Base-by-base conservation (phyloP, 192 early-diverging fungal species). In the Dimargaris xerosporica region DNA sequence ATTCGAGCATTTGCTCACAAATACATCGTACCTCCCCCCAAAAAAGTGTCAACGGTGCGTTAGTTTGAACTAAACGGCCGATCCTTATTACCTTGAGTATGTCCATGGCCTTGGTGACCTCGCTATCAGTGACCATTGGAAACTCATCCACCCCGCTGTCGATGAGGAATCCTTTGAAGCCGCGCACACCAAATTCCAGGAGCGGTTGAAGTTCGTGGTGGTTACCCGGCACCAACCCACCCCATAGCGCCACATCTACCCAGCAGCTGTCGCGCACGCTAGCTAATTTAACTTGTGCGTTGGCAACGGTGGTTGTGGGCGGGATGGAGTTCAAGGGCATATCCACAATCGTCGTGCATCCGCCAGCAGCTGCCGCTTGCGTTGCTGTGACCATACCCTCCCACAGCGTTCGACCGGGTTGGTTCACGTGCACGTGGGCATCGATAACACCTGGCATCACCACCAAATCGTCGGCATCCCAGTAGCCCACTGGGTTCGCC, bases 271-370 rank as follows among this genome's bases (percentile, higher is more conserved):
- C 80, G 25, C 68, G 62, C 43, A 87, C 85, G 59, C 85, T 84
- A 43, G 73, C 68, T 46, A 81, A 73, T 71, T 90, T 90, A 44
- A 72, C 64, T 29, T 79, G 39, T 51, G 86, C 80, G 50, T 86
- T 83, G 25, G 69, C 75, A 19, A 81, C 80, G 1, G 82, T 88
- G 47, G 85, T 86, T 25, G 88, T 90, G 46, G 86, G 85, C n/a
- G 88, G 88, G 63, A 90, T 90, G 54, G 85, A 84, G 78, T 90
- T 90, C 63, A 90, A 77, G 21, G 88, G 88, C 88, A 90, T 90
- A 62, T 90, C 88, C 39, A 90, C 78, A 29, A 90, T 78, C 0
- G 88, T 88, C 0, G 86, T 90, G 30, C 85, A 80, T 64, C 88
- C 88, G 54, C 88, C 88, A 34, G 86, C 85, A n/a, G 86, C 86